Base-by-base conservation (phyloP, 805 yeast genomes). In the Millerozyma acaciae region DNA sequence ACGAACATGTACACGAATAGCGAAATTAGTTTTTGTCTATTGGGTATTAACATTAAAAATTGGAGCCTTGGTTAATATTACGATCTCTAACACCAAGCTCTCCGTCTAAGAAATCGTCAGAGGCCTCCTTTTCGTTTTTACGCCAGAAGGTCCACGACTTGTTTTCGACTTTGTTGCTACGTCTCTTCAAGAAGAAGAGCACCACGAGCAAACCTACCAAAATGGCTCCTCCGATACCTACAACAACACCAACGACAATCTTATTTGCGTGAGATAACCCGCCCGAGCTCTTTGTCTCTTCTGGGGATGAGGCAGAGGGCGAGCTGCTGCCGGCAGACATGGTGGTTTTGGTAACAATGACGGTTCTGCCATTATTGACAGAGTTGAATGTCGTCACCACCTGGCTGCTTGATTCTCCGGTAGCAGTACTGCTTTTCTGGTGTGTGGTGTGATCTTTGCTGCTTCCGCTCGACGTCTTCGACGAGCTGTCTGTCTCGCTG, bases 101-200 rank as follows among this genome's bases (percentile, higher is more conserved):
- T 5, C 70, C 73, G 39, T 55, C 64, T 44, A 67, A 61, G 42
- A 62, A 65, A 32, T 62, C 65, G 35, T 66, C 68, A 19, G 55
- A 57, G 20, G 55, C 53, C 14, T 58, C 63, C 51, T 67, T 65
- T 43, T 63, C 71, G 35, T 60, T 57, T 53, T 63, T 65, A 48
- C 71, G 58, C 73, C 73, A 67, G 57, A 67, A 67, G 3, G 73
- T 67, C 73, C 73, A 67, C 16, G 69, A 63, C 6, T 64, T 55
- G 27, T 46, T 48, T 20, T 55, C 58, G 20, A 45, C 42, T 16
- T 44, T 55, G 32, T 48, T 52, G 37, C 50, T 53, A 16, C 55
- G 45, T 48, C 64, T 62, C 42, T 48, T 57, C 50, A 55, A 63
- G 43, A 53, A 48, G 50, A 56, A 65, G 25, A 65, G 48, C 13